Evolutionary conservation across 495 filamentous ascomycete species (phyloP).

Genomic region (Hypomontagnella submonticulosa): DNA sequence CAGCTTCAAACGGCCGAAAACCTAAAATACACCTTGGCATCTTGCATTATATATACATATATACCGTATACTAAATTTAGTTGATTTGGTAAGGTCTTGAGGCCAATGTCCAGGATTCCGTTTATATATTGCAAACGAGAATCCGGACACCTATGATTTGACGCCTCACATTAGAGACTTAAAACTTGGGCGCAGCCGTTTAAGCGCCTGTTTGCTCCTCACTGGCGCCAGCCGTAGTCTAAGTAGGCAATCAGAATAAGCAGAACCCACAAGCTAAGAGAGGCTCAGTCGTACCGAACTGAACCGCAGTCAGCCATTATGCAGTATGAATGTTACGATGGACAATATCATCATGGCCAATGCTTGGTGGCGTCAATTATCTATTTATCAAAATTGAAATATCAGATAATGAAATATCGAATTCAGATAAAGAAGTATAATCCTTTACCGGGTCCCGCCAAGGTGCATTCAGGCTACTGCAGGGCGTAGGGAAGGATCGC

Average conservation of each 20-base stretch:
- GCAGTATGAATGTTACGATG: too few species aligned
- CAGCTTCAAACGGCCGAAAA: background rate
- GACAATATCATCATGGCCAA: too few species aligned
- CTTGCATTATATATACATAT: too few species aligned
- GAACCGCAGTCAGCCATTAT: background rate
- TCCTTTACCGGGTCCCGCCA: constrained; percentile 14
- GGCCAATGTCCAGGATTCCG: background rate
- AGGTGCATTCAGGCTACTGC: constrained; percentile 12
- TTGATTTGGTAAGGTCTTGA: too few species aligned
- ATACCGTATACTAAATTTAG: too few species aligned
- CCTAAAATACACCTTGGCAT: too few species aligned
- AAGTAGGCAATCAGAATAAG: constrained; percentile 4
- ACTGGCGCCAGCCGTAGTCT: constrained; percentile 3
- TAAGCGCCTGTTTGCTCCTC: constrained; percentile 18
- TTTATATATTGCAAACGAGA: background rate
- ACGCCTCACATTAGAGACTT: background rate
- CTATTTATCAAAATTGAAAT: background rate
- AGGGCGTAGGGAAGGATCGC: constrained; percentile 23
- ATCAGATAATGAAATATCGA: constrained; percentile 6
- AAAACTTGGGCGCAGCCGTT: constrained; percentile 8
- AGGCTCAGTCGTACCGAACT: constrained; percentile 2
- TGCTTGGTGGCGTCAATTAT: too few species aligned
- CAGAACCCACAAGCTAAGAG: background rate
- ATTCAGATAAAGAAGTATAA: constrained; percentile 1
- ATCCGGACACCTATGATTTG: constrained; percentile 1